These are phyloP conservation scores for Clarkia xantiana DNA, from an alignment of 345 rosid species.

Conservation along the genomic window DNA sequence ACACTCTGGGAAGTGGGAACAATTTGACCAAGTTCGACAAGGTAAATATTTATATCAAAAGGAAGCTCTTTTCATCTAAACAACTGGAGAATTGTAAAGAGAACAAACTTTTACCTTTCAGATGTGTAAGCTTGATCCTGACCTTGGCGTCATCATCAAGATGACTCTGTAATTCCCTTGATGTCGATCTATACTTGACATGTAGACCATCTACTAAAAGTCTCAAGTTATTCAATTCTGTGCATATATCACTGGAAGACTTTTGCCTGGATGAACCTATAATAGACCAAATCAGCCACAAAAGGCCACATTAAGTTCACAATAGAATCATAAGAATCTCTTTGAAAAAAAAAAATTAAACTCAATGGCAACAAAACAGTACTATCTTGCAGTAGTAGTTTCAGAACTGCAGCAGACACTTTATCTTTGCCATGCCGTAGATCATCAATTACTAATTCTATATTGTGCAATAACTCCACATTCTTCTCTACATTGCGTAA, in stretches of 20 bases:
- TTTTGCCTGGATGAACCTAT: slow-evolving; percentile 40
- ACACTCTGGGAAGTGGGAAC: no score
- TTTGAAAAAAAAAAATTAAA: slow-evolving; percentile 2
- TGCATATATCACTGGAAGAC: slow-evolving; percentile 32
- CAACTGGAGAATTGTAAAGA: background rate
- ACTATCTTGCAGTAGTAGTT: slow-evolving; percentile 38
- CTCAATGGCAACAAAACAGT: slow-evolving; percentile 1
- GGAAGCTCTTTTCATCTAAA: background rate
- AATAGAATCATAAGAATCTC: slow-evolving; percentile 11
- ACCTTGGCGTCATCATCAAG: slow-evolving; percentile 53
- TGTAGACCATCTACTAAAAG: slow-evolving; percentile 46
- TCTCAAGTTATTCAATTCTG: slow-evolving; percentile 57
- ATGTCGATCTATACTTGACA: slow-evolving; percentile 49
- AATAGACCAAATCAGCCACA: slow-evolving; percentile 13
- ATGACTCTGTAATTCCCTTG: slow-evolving; percentile 41
- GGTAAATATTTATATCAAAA: background rate
- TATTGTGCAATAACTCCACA: slow-evolving; percentile 12
- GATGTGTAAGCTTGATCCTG: slow-evolving; percentile 47
- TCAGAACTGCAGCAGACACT: slow-evolving; percentile 33
- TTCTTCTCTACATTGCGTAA: slow-evolving; percentile 16
- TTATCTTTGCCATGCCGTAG: slow-evolving; percentile 54
- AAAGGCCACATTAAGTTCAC: background rate
- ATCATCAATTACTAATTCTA: slow-evolving; percentile 38
- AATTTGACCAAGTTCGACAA: background rate
- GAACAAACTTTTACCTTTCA: slow-evolving; percentile 40